Conservation (phyloP, 768 basidiomycete species). For the Amanita molliuscula region DNA sequence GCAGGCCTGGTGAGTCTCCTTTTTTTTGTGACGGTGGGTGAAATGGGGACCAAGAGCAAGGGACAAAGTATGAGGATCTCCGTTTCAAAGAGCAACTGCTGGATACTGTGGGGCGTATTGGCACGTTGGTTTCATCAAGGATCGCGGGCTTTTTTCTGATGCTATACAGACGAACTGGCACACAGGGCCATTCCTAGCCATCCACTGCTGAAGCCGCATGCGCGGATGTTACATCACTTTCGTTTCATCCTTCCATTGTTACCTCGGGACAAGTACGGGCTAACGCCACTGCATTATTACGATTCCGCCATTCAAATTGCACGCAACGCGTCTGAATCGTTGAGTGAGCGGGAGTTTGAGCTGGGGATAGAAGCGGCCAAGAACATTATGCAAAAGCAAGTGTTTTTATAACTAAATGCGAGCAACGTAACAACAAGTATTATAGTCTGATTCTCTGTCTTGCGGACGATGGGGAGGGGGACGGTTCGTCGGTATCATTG, state of each 20-base stretch:
- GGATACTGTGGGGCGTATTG: constrained; percentile 60
- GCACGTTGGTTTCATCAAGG: constrained; percentile 26
- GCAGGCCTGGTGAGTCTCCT: constrained; percentile 43
- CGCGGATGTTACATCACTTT: constrained; percentile 73
- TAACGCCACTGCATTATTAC: constrained; percentile 64
- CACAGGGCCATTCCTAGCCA: constrained; percentile 66
- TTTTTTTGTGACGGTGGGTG: background rate
- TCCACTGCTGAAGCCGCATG: constrained; percentile 59
- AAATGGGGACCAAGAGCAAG: constrained; percentile 18
- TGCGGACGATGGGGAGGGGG: constrained; percentile 1
- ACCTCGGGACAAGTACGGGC: constrained; percentile 46
- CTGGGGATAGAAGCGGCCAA: constrained; percentile 50
- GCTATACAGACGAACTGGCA: constrained; percentile 47
- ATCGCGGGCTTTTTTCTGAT: constrained; percentile 1
- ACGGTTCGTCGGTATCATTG: background rate
- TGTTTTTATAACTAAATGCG: background rate
- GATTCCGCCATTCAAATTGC: constrained; percentile 70
- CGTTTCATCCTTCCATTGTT: constrained; percentile 64
- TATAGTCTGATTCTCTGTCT: constrained; percentile 5
- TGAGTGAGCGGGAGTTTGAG: constrained; percentile 58
- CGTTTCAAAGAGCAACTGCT: constrained; percentile 62
- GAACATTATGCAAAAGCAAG: constrained; percentile 55
- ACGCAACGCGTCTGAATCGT: constrained; percentile 47
- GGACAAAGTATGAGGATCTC: constrained; percentile 48
- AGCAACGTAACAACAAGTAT: background rate